Conservation (phyloP, 306 rosid genomes). For the Luffa acutangula region DNA sequence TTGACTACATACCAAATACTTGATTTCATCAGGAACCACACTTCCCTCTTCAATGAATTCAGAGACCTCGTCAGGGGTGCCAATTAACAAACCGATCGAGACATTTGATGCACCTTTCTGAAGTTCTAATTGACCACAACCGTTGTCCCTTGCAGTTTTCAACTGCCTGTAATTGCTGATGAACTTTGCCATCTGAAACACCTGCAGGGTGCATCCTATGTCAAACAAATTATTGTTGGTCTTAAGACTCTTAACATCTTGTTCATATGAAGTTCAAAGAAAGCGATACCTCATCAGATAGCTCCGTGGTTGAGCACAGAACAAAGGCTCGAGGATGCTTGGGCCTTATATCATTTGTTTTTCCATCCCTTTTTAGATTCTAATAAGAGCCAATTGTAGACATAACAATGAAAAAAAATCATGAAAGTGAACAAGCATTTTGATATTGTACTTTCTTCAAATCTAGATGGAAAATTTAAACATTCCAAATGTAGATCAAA, state of each 20-base stretch:
- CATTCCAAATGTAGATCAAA: not conserved
- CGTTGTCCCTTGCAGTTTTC: not conserved
- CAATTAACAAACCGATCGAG: constrained; percentile 15
- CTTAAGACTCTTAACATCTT: constrained; percentile 4
- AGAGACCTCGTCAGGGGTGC: constrained; percentile 15
- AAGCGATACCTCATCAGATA: constrained; percentile 15
- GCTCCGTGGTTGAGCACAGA: not conserved
- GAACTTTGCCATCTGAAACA: constrained; percentile 10
- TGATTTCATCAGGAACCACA: constrained; percentile 9
- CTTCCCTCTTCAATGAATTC: constrained; percentile 18
- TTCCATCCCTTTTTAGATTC: not conserved
- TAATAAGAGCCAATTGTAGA: not conserved
- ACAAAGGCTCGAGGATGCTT: constrained; percentile 3
- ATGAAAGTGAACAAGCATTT: not conserved
- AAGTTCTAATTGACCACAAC: not conserved
- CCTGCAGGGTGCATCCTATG: constrained; percentile 9
- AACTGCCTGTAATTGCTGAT: not conserved
- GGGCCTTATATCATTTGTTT: not conserved
- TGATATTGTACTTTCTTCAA: not conserved
- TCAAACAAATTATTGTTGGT: not conserved
- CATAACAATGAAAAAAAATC: not conserved
- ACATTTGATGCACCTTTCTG: not conserved
- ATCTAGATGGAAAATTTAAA: not conserved
- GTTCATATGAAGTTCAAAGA: not conserved
- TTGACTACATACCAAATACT: constrained; percentile 18